Percentiles rank a stretch among this genome's conserved stretches.
Conservation (phyloP, 2,329 filamentous ascomycete genomes). For the Sporothrix variecibatus region DNA sequence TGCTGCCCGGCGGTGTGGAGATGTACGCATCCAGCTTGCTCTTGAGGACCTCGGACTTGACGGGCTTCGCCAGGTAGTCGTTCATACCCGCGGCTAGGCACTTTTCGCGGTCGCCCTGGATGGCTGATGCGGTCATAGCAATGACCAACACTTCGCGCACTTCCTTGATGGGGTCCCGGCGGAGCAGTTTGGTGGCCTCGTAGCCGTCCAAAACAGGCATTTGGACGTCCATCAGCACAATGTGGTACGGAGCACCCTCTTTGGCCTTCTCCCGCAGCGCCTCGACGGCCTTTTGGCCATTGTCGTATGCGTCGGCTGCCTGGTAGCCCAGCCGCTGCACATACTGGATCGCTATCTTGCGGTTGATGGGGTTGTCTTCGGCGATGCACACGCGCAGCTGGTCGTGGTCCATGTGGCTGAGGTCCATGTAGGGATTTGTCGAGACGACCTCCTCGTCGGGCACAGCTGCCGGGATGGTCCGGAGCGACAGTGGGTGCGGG, state of each 20-base stretch:
- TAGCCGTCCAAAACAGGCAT: constrained; percentile 95
- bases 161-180: constrained; percentile 71
- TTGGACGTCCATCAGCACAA: constrained; percentile 94
- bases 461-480: constrained; percentile 25
- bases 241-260: constrained; percentile 77
- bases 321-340: constrained; percentile 82
- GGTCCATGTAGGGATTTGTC: constrained; percentile 57
- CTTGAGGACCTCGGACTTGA: constrained; percentile 84
- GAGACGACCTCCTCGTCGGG: not conserved
- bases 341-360: constrained; percentile 90
- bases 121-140: constrained; percentile 94
- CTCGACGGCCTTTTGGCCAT: constrained; percentile 84
- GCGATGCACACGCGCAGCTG: constrained; percentile 88
- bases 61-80: constrained; percentile 93
- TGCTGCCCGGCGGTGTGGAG: constrained; percentile 36
- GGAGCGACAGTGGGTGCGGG: constrained; percentile 23
- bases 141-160: constrained; percentile 88
- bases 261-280: constrained; percentile 73
- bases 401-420: constrained; percentile 73
- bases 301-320: constrained; percentile 81
- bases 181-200: constrained; percentile 81
- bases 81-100: constrained; percentile 97
- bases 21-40: constrained; percentile 70
- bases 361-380: constrained; percentile 93
- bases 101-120: constrained; percentile 91